A percentile compares a stretch with the other conserved stretches of the same genome.
These are phyloP conservation scores for Metschnikowia kunwiensis DNA, from an alignment of 805 yeast genomes.

Conservation along the genomic window DNA sequence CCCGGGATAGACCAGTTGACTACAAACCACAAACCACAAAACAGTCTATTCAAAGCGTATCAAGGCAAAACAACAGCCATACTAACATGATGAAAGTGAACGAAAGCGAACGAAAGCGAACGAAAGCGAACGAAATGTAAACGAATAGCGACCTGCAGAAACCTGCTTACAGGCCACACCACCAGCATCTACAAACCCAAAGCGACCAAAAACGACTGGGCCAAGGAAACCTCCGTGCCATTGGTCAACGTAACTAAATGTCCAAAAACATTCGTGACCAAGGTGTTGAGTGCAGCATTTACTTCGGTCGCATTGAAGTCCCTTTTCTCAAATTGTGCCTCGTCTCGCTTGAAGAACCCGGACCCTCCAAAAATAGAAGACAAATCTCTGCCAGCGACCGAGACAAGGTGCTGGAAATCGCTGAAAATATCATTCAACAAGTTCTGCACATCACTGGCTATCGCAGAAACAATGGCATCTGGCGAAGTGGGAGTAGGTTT, in stretches of 20 bases:
- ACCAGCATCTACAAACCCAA: conserved; percentile 1
- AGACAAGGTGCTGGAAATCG: conserved; percentile 2
- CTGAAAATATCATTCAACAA: conserved; percentile 4
- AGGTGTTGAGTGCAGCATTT: conserved; percentile 3
- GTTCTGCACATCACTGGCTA: conserved; percentile 2
- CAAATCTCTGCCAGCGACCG: not conserved
- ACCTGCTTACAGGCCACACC: no score
- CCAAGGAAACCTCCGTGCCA: conserved; percentile 11
- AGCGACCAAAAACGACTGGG: conserved; percentile 5
- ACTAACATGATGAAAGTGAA: no score
- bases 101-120: no score
- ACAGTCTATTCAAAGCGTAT: no score
- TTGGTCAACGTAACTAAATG: conserved; percentile 7
- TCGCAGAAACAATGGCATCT: not conserved
- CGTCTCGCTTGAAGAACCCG: conserved; percentile 9
- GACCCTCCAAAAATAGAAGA: not conserved
- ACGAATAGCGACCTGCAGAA: no score
- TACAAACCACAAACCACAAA: no score
- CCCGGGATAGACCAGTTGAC: no score
- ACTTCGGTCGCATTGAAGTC: conserved; percentile 1
- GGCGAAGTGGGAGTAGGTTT: not conserved
- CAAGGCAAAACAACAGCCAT: no score
- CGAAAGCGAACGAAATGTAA: no score
- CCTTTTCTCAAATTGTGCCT: not conserved
- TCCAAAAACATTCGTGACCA: conserved; percentile 8